Evolutionary conservation across 2,329 filamentous ascomycete species (phyloP).

Genomic region (Xylariaceae sp.): DNA sequence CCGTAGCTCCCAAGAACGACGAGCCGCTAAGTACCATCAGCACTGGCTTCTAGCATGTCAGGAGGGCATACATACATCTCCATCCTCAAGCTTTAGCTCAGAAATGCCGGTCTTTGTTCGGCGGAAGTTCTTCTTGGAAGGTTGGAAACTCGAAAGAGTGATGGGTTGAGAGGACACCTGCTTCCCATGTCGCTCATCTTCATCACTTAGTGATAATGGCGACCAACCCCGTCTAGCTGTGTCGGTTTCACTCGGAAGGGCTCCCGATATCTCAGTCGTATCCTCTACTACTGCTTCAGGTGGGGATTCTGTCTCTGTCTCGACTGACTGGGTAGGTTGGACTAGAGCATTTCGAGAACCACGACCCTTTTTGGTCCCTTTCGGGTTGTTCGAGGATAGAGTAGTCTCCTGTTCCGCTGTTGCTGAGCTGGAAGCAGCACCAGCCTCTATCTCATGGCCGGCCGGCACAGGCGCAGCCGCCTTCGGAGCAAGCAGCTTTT

Average conservation of each 20-base stretch:
- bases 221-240: conserved; percentile 4
- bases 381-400: conserved; percentile 3
- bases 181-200: conserved; percentile 3
- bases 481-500: conserved; percentile 34
- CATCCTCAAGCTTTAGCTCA: conserved; percentile 25
- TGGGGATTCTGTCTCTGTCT: neutral
- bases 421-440: neutral
- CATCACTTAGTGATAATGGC: conserved; percentile 7
- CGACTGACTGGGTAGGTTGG: neutral
- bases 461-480: neutral
- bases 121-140: conserved; percentile 25
- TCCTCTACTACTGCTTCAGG: neutral
- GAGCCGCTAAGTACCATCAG: conserved; percentile 46
- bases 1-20: conserved; percentile 67
- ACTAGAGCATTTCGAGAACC: neutral
- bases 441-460: conserved; percentile 2
- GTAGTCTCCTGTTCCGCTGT: neutral
- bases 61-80: conserved; percentile 27
- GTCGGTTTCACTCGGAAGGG: neutral
- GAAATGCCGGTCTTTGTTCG: conserved; percentile 23
- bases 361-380: conserved; percentile 18
- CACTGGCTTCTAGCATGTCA: conserved; percentile 10
- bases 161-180: conserved; percentile 11
- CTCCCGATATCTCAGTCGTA: neutral
- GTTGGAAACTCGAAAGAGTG: conserved; percentile 30